Base-by-base conservation (phyloP, 495 filamentous ascomycete species). In the Aspergillus conjunctus region DNA sequence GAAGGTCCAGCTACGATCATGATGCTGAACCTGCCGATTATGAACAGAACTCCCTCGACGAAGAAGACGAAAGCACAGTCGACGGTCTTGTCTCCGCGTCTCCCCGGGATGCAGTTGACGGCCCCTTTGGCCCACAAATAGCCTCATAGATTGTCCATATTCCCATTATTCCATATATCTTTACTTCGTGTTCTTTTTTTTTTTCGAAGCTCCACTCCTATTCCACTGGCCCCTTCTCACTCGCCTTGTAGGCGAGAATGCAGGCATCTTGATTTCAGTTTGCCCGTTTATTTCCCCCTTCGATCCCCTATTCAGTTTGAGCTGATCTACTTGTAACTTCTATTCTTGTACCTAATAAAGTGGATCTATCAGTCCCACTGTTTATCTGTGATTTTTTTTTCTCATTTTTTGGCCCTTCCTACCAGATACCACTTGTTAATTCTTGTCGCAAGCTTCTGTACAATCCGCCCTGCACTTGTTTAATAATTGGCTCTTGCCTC, bases 1-100 rank as follows among this genome's bases (percentile, higher is more conserved):
- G 85, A 14, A 73, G 83, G 56, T 81, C 75, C 17, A 85, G 83
- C 64, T 93, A 93, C 66, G 90, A 92, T 67, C 78, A 81, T 46
- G 90, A 93, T 66, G 89, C 89, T 0, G 85, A 85, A 60, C 75
- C 77, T 7, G 68, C 69, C 12, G 77, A 78, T 54, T 76, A 77
- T 26, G 64, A 67, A 12, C 61, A 67, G 20, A 63, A 61, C 59
- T 71, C 75, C 34, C 66, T 71, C 18, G 65, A 64, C n/a, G 65
- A 64, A 12, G 76, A 77, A 55, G 77, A 80, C 37, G 76, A 78
- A 39, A 77, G 75, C 59, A 79, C 72, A 8, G 73, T 71, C 51
- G 76, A 72, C 34, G 74, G 72, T 15, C 63, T 77, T 53, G 70
- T 77, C 43, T 77, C 74, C 2, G 74, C 69, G 0, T 76, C 76